Evolutionary conservation across 768 basidiomycete species (phyloP).

Genomic region (Mycena filopes): DNA sequence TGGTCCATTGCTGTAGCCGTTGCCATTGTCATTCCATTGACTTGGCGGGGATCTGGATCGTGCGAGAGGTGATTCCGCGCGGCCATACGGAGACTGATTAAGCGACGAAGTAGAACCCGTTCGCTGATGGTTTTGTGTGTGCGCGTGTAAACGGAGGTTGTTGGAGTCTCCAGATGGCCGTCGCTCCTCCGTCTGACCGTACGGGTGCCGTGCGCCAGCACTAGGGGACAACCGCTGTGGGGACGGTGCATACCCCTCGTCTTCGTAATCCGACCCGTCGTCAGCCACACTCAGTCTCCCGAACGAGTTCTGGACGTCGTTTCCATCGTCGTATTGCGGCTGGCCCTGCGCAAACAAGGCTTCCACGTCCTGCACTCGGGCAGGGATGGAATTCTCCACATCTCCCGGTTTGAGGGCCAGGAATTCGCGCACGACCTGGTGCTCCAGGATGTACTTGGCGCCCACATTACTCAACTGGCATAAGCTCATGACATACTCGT

Average conservation of each 20-base stretch:
- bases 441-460: slow-evolving; percentile 84
- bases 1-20: slow-evolving; percentile 33
- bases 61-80: slow-evolving; percentile 48
- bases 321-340: slow-evolving; percentile 51
- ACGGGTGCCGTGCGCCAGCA: slow-evolving; percentile 49
- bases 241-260: slow-evolving; percentile 63
- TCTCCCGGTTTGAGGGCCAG: slow-evolving; percentile 89
- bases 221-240: slow-evolving; percentile 48
- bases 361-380: slow-evolving; percentile 68
- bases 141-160: slow-evolving; percentile 52
- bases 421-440: slow-evolving; percentile 84
- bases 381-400: slow-evolving; percentile 72
- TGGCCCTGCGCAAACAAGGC: slow-evolving; percentile 55
- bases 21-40: slow-evolving; percentile 42
- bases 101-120: slow-evolving; percentile 61
- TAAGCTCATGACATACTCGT: slow-evolving; percentile 87
- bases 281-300: slow-evolving; percentile 58
- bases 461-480: slow-evolving; percentile 75
- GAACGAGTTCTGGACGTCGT: slow-evolving; percentile 61
- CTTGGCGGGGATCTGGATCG: slow-evolving; percentile 50
- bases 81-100: slow-evolving; percentile 48
- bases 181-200: slow-evolving; percentile 46
- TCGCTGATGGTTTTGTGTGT: slow-evolving; percentile 62
- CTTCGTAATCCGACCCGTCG: slow-evolving; percentile 77
- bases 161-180: slow-evolving; percentile 51